A percentile compares a stretch with the other conserved stretches of the same genome.
Evolutionary conservation across 2,329 filamentous ascomycete species (phyloP).

Genomic region (Trichoderma pleuroti): DNA sequence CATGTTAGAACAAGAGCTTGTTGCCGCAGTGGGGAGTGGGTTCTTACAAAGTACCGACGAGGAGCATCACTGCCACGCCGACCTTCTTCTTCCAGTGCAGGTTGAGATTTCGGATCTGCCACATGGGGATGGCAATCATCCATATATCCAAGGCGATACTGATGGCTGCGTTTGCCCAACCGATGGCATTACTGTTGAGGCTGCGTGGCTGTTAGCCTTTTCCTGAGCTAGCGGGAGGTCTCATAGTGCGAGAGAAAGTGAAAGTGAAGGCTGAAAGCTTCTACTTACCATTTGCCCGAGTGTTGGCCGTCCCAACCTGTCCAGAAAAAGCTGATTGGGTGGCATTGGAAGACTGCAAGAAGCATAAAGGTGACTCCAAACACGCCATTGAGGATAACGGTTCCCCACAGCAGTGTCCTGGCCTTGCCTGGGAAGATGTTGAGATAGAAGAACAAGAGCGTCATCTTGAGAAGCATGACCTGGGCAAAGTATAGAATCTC

Average conservation of each 20-base stretch:
- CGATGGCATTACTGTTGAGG: slow-evolving; percentile 38
- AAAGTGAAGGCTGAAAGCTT: background rate
- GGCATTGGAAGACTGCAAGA: slow-evolving; percentile 37
- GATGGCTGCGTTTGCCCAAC: slow-evolving; percentile 41
- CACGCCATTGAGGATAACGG: slow-evolving; percentile 30
- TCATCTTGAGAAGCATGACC: slow-evolving; percentile 39
- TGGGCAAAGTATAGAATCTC: slow-evolving; percentile 39
- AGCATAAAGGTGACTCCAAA: slow-evolving; percentile 35
- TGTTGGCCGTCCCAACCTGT: slow-evolving; percentile 9
- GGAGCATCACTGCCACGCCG: slow-evolving; percentile 42
- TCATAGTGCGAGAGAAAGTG: background rate
- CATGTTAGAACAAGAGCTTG: background rate
- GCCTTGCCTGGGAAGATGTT: slow-evolving; percentile 37
- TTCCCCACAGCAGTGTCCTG: slow-evolving; percentile 32
- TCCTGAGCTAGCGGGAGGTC: slow-evolving; percentile 13
- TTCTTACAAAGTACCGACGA: slow-evolving; percentile 39
- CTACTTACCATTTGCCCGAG: background rate
- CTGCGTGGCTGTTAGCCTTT: slow-evolving; percentile 32
- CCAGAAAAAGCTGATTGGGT: slow-evolving; percentile 41
- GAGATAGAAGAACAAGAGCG: slow-evolving; percentile 42
- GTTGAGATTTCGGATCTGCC: slow-evolving; percentile 34
- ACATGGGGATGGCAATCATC: slow-evolving; percentile 42
- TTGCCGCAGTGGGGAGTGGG: background rate
- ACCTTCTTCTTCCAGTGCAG: slow-evolving; percentile 42
- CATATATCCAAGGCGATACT: slow-evolving; percentile 42